phyloP scores from a whole-genome alignment of 768 basidiomycete species.

The Boletus subparvulus region DNA sequence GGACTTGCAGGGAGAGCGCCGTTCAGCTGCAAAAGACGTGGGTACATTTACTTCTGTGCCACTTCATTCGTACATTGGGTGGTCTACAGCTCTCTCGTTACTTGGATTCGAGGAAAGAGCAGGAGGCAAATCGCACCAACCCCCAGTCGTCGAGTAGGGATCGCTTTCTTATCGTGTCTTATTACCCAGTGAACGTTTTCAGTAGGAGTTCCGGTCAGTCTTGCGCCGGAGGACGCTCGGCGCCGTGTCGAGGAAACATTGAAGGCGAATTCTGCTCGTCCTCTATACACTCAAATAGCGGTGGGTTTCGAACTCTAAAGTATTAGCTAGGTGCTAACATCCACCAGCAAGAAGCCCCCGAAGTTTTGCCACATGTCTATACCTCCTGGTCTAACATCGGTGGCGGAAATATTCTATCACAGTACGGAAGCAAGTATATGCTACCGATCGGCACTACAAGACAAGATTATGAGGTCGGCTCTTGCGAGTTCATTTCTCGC shows the following conservation, averaged over 20 bases:
- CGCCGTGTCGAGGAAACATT: constrained; percentile 62
- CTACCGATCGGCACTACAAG: constrained; percentile 83
- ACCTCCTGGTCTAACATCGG: constrained; percentile 58
- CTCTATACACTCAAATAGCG: constrained; percentile 57
- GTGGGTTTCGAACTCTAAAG: constrained; percentile 37
- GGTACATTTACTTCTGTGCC: constrained; percentile 5
- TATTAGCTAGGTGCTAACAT: constrained; percentile 6
- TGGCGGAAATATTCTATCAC: constrained; percentile 61
- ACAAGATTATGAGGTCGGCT: constrained; percentile 59
- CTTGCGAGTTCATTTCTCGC: neutral
- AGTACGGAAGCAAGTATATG: constrained; percentile 73
- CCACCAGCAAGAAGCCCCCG: constrained; percentile 50
- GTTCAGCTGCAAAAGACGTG: constrained; percentile 50
- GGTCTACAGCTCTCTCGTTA: constrained; percentile 17
- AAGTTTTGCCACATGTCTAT: constrained; percentile 87
- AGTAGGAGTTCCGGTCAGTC: constrained; percentile 17
- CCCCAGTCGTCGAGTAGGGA: constrained; percentile 10
- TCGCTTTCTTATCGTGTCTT: neutral
- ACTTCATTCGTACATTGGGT: neutral
- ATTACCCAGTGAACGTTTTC: neutral
- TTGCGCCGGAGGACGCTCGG: constrained; percentile 50
- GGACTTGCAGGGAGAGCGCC: constrained; percentile 64
- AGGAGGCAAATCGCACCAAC: neutral
- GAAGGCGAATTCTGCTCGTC: constrained; percentile 60
- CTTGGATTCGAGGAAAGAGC: neutral